A percentile compares a stretch with the other conserved stretches of the same genome.
phyloP scores from a whole-genome alignment of 495 filamentous ascomycete species.

The Penicillium antarcticum region DNA sequence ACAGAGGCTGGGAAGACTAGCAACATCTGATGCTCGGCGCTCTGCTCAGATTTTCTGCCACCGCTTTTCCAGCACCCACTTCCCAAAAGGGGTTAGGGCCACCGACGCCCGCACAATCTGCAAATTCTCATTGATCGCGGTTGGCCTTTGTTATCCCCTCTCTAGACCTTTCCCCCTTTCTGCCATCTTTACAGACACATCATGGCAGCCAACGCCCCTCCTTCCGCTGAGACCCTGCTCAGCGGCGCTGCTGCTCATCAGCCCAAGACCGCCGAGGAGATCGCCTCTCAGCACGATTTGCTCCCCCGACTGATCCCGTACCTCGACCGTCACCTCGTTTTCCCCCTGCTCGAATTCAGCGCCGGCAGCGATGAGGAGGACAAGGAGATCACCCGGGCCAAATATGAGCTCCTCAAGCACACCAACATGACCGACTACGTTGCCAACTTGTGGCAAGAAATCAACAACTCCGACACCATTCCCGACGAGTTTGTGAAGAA shows the following conservation, averaged over 20 bases:
- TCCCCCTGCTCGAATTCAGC: constrained; percentile 88
- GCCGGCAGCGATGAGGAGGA: constrained; percentile 55
- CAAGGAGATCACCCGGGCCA: constrained; percentile 71
- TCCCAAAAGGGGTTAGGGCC: constrained; percentile 35
- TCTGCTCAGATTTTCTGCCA: constrained; percentile 28
- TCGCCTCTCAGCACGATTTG: constrained; percentile 70
- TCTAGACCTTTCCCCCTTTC: constrained; percentile 12
- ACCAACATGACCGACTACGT: constrained; percentile 99
- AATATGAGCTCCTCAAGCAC: constrained; percentile 87
- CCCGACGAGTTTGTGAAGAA: constrained; percentile 84
- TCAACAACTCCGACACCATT: constrained; percentile 72
- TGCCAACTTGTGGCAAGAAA: constrained; percentile 78
- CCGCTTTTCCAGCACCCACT: constrained; percentile 19
- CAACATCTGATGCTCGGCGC: constrained; percentile 25
- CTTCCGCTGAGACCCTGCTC: constrained; percentile 52
- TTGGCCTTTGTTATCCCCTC: constrained; percentile 13
- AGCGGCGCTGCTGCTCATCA: constrained; percentile 48
- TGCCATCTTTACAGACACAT: constrained; percentile 18
- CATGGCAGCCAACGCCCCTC: constrained; percentile 66
- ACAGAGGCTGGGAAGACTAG: constrained; percentile 10
- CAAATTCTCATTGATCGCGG: constrained; percentile 33
- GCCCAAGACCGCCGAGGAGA: constrained; percentile 49
- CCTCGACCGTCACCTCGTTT: constrained; percentile 94
- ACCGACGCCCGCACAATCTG: constrained; percentile 36
- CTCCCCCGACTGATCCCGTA: constrained; percentile 84